Evolutionary conservation across 805 yeast genomes (phyloP).

Genomic region (Schwanniomyces polymorphus): DNA sequence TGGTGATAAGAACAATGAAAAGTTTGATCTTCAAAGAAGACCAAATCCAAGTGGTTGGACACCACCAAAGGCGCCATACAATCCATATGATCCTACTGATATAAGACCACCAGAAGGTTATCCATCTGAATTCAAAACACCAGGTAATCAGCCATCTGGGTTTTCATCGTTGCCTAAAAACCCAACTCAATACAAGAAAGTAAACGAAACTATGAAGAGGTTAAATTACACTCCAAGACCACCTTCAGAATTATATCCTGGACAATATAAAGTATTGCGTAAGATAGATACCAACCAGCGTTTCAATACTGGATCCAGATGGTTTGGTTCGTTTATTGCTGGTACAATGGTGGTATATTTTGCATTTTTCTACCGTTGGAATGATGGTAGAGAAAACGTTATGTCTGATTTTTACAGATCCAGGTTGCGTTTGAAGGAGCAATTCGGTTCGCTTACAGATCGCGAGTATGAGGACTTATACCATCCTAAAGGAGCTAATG

Average conservation of each 20-base stretch:
- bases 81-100: conserved; percentile 81
- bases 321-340: conserved; percentile 53
- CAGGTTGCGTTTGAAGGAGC: conserved; percentile 57
- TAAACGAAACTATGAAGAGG: conserved; percentile 71
- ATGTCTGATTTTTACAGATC: conserved; percentile 66
- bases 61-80: conserved; percentile 80
- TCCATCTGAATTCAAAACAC: conserved; percentile 76
- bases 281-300: conserved; percentile 52
- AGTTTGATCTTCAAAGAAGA: conserved; percentile 49
- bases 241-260: conserved; percentile 69
- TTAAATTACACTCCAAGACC: conserved; percentile 81
- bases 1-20: not conserved
- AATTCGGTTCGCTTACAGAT: conserved; percentile 54
- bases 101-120: conserved; percentile 80
- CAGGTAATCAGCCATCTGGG: conserved; percentile 56
- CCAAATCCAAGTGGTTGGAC: conserved; percentile 81
- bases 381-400: conserved; percentile 77
- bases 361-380: conserved; percentile 79
- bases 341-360: conserved; percentile 54
- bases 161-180: conserved; percentile 62
- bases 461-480: conserved; percentile 65
- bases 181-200: conserved; percentile 65
- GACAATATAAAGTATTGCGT: conserved; percentile 71
- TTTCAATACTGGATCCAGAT: conserved; percentile 60
- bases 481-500: conserved; percentile 40